A percentile compares a stretch with the other conserved stretches of the same genome.
phyloP scores from a whole-genome alignment of 768 basidiomycete species.

The Russula olivacea region DNA sequence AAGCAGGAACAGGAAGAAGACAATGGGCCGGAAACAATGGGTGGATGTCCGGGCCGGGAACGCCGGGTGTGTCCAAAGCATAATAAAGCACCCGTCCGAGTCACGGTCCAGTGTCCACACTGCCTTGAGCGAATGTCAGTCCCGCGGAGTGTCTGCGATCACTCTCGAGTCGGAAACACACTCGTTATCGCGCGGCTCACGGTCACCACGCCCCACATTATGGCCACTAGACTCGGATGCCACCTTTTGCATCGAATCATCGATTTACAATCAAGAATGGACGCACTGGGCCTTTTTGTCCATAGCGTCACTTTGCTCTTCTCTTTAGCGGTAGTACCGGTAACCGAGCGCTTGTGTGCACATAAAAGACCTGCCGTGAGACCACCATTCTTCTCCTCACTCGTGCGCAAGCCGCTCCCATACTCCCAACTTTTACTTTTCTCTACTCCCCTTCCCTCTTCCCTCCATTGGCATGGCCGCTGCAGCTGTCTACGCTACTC shows the following conservation, averaged over 20 bases:
- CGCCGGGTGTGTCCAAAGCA: no score
- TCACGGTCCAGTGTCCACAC: no score
- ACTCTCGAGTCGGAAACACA: neutral
- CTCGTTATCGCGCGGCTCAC: neutral
- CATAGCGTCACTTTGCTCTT: neutral
- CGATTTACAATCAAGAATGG: neutral
- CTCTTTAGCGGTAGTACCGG: neutral
- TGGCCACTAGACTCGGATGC: neutral
- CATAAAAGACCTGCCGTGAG: conserved; percentile 6
- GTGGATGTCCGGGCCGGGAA: no score
- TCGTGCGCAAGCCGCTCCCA: conserved; percentile 7
- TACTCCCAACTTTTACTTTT: no score
- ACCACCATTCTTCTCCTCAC: neutral
- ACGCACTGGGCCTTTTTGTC: neutral
- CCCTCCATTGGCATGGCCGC: conserved; percentile 1
- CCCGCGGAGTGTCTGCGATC: neutral
- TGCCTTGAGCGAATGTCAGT: no score
- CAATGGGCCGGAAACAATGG: no score
- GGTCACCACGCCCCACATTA: neutral
- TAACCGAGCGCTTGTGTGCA: neutral
- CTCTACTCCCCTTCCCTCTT: no score
- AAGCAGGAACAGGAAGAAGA: no score
- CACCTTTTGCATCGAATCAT: neutral
- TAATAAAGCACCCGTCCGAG: no score
- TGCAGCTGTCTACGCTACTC: neutral